Conservation (phyloP, 2,329 filamentous ascomycete genomes). For the Alternaria ventricosa region DNA sequence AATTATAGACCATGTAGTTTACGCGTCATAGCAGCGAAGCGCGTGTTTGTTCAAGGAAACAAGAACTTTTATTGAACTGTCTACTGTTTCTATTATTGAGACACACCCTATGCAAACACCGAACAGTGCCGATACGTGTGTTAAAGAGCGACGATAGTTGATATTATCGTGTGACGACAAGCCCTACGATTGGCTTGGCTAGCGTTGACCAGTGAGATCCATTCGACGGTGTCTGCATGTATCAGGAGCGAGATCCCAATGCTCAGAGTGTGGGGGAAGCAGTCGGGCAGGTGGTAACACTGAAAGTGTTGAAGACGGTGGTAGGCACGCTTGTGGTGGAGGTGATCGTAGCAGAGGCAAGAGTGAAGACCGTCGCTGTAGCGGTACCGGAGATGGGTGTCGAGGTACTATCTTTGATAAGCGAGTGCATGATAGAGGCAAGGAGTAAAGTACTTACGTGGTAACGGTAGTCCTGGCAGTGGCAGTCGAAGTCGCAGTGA, state of each 20-base stretch:
- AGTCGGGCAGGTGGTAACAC: background rate
- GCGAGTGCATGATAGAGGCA: background rate
- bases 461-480: background rate
- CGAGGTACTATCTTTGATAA: slow-evolving; percentile 2
- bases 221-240: background rate
- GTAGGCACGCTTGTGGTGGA: background rate
- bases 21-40: background rate
- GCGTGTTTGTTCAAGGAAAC: background rate
- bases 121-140: background rate
- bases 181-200: background rate
- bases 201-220: background rate
- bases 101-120: background rate
- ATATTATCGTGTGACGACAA: background rate
- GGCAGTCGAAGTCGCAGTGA: background rate
- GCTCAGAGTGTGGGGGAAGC: background rate
- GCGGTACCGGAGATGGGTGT: background rate
- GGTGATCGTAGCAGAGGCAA: background rate
- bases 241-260: background rate
- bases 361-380: background rate
- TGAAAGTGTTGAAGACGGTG: background rate
- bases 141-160: slow-evolving; percentile 5
- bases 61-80: background rate
- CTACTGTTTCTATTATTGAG: background rate
- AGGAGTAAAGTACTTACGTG: background rate
- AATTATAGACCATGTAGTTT: background rate